Base-by-base conservation (phyloP, 257 asterid genomes). In the Solanum chmielewskii region DNA sequence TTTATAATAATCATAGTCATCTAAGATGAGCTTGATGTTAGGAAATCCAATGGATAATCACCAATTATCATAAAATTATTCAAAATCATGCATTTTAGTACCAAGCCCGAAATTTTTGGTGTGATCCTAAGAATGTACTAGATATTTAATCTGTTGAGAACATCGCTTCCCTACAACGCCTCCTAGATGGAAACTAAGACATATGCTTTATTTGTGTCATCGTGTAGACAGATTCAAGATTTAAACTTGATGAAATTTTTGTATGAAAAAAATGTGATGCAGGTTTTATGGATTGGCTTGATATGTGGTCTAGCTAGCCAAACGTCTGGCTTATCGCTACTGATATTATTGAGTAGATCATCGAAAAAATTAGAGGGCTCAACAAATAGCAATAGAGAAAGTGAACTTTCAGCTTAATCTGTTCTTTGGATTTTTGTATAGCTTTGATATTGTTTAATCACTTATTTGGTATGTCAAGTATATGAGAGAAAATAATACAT, bases 251-350 rank as follows among this genome's bases (percentile, higher is more conserved):
- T 60, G 39, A 31, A 35, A 35, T 35, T 35, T 35, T 7, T 35
- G 5, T 4, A 1, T 35, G 39, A 45, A 49, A 49, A 49, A 49
- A 49, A 14, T 49, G 2, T 77, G 52, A 76, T 6, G 42, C 91
- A 93, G 98, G 97, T 96, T 12, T 85, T 94, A 33, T 95, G 98
- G 98, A 91, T 90, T 31, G 98, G 98, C 29, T 66, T 94, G 37
- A 93, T 92, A 39, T 92, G 96, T 86, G 98, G 98, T 9, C 88
- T 95, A 15, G 73, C 87, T 23, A 88, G 87, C 83, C 98, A 93
- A 85, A 90, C 89, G 31, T 68, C 84, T 16, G 94, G 95, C 16
- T 91, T 94, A 29, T 74, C 87, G 83, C 49, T 94, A 84, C 95
- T 95, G 8, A 87, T 95, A 45, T 31, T 18, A n/a, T 52, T 14